Evolutionary conservation across 2,329 filamentous ascomycete genomes (phyloP), one percentile per base, ranked within the genome.

Genomic region (Nemania abortiva): DNA sequence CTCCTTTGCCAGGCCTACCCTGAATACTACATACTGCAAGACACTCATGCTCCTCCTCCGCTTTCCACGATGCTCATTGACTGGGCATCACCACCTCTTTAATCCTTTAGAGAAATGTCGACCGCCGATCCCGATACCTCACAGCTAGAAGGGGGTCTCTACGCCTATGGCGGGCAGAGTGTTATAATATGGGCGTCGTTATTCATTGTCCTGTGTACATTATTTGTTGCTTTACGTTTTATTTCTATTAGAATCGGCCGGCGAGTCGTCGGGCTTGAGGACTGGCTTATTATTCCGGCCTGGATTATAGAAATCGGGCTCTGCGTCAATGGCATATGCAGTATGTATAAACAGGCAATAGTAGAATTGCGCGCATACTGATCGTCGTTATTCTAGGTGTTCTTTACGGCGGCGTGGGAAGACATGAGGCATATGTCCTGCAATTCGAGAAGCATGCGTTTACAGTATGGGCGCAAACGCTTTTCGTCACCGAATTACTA

Each of bases 151-250:
- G 66, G 66, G 7, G 56, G 56, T 15, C 49, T 65, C 15, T 64
- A 27, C 24, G 70, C 63, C 18, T 66, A 70, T 50, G 63, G 68
- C 18, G 70, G 70, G n/a, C 57, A 49, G 29, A 55, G 55, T 15
- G 63, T 70, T 6, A 72, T 72, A 54, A 59, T 65, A 42, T 67
- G 65, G 53, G 50, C 59, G 31, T 53, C 65, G 15, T 24, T 72
- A 18, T 72, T 70, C 54, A 63, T 63, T n/a, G 50, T 68, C 15
- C 50, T 65, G 7, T 72, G 69, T 52, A 71, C 69, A 10, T 37
- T 57, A 34, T 69, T 69, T 42, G 42, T 71, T 52, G 49, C 22
- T 27, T 42, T 72, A 20, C 60, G 70, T 15, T 72, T 72, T n/a
- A 9, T 64, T 29, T 63, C 70, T 27, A 37, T 63, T 10, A 62